Conservation (phyloP, 768 basidiomycete genomes). For the Pleurotus cornucopiae region DNA sequence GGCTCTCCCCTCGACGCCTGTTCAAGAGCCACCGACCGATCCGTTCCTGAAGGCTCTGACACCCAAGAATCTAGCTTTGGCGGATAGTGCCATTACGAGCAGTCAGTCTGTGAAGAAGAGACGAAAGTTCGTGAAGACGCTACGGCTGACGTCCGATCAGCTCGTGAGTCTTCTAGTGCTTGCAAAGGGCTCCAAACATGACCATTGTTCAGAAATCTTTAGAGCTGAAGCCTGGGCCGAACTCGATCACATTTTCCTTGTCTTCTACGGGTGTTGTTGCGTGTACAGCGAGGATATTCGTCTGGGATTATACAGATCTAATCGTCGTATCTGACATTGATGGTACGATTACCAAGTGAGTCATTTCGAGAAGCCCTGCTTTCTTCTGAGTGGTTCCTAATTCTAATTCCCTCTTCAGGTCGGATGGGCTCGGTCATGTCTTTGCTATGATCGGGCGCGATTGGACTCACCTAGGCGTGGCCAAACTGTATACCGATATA, state of each 20-base stretch:
- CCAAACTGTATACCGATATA: slow-evolving; percentile 96
- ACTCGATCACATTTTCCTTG: slow-evolving; percentile 90
- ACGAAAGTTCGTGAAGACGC: slow-evolving; percentile 83
- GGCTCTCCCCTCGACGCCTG: slow-evolving; percentile 43
- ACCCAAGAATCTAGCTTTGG: background rate
- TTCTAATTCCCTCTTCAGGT: slow-evolving; percentile 40
- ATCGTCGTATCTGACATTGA: slow-evolving; percentile 97
- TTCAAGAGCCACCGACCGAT: slow-evolving; percentile 23
- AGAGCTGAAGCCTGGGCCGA: slow-evolving; percentile 80
- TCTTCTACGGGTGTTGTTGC: slow-evolving; percentile 77
- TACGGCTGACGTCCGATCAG: slow-evolving; percentile 92
- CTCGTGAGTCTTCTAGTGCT: slow-evolving; percentile 47
- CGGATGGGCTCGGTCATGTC: slow-evolving; percentile 93
- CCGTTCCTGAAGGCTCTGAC: slow-evolving; percentile 8
- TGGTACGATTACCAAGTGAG: slow-evolving; percentile 96
- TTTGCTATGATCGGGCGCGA: slow-evolving; percentile 97
- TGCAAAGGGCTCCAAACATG: background rate
- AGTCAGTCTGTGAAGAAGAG: background rate
- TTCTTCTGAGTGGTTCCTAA: background rate
- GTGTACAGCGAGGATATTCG: slow-evolving; percentile 89
- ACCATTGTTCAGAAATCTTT: slow-evolving; percentile 64
- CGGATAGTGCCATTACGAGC: slow-evolving; percentile 10
- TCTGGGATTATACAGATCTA: slow-evolving; percentile 90
- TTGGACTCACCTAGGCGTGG: slow-evolving; percentile 97
- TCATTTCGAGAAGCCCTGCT: background rate